Evolutionary conservation across 176 grass and related monocot genomes (phyloP), one percentile per base, ranked within the genome.

Genomic region (Bothriochloa decipiens): DNA sequence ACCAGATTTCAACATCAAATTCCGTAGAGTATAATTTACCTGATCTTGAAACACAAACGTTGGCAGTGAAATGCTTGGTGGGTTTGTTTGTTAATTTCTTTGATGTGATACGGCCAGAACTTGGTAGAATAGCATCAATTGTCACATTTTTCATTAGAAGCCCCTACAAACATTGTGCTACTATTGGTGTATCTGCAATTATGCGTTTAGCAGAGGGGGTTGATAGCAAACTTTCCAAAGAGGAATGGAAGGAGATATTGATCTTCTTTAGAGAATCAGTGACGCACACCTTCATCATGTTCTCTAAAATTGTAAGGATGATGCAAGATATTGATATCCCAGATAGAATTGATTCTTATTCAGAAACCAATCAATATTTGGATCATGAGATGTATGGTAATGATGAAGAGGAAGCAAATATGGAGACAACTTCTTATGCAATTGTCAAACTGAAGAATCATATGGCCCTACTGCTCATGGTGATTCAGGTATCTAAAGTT

Each of bases 261-360:
- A 63, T 86, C 53, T 60, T 33, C 52, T 90, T 99, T 70, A 99
- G 88, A 87, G 91, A 92, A 85, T 87, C 96, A 53, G 84, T 84
- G 76, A 53, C 28, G 46, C 67, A 84, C 28, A 92, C 85, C 12
- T 90, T 94, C 37, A 69, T 78, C 20, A 46, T 60, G 25, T 94
- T 96, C 78, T 76, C 88, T 40, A 99, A 87, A 88, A 92, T 96
- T 79, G 65, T 86, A 36, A 90, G 63, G 61, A 96, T 95, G 79
- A 99, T 99, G 96, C 91, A 96, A 86, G 84, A 95, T 83, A 87
- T 94, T 81, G 96, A 99, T 65, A 93, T 99, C 86, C 89, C 93
- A 64, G 96, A 99, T 74, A 93, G 73, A 85, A 70, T 25, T 23
- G 89, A 99, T 72, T 86, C 87, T 78, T 97, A 82, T 86, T 91